A percentile compares a stretch with the other conserved stretches of the same genome.
phyloP scores from a whole-genome alignment of 2,329 filamentous ascomycete genomes.

The Colletotrichum lindemuthianum region DNA sequence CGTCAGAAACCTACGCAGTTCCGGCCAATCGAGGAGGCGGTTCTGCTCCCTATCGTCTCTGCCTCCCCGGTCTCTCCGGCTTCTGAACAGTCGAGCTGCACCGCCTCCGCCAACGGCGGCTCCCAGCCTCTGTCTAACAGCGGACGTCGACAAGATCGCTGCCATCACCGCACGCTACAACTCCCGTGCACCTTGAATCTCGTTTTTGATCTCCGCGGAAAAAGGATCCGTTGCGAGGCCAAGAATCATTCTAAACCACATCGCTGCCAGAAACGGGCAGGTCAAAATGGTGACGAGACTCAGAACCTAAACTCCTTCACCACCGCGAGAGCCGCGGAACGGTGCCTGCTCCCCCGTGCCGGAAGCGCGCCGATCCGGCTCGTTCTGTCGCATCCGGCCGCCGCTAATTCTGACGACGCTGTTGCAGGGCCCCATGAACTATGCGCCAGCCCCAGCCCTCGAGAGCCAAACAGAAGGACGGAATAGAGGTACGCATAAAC shows the following conservation, averaged over 20 bases:
- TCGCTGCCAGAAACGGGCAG: neutral
- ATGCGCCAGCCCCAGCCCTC: neutral
- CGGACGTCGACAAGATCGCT: conserved; percentile 11
- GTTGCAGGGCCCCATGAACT: conserved; percentile 20
- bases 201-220: neutral
- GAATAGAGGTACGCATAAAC: no score
- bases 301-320: neutral
- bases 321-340: neutral
- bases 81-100: conserved; percentile 3
- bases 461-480: no score
- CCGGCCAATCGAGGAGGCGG: conserved; percentile 11
- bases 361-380: conserved; percentile 29
- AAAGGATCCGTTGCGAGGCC: neutral
- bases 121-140: conserved; percentile 12
- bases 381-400: conserved; percentile 20
- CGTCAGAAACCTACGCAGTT: conserved; percentile 15
- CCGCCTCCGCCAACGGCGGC: conserved; percentile 10
- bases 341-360: neutral
- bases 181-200: no score
- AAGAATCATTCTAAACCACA: no score
- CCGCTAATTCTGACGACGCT: conserved; percentile 22
- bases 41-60: neutral
- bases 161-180: neutral
- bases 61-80: neutral
- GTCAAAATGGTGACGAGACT: neutral